Conservation (phyloP, 257 asterid species). For the Solanum etuberosum region DNA sequence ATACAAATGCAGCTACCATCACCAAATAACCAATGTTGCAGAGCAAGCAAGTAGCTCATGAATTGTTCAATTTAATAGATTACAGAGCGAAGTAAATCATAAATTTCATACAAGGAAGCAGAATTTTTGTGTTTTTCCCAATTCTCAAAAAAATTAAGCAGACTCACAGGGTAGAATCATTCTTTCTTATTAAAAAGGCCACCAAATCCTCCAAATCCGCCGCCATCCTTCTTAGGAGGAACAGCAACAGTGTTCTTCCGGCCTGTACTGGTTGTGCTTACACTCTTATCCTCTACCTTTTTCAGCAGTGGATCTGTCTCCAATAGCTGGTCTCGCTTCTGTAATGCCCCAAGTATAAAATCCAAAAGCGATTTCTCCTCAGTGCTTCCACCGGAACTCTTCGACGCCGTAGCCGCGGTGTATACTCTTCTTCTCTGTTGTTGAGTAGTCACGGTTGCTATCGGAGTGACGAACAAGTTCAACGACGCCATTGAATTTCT, state of each 20-base stretch:
- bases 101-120: neutral
- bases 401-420: conserved; percentile 57
- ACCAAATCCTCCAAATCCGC: conserved; percentile 45
- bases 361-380: conserved; percentile 74
- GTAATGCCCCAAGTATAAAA: conserved; percentile 44
- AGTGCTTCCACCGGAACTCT: conserved; percentile 40
- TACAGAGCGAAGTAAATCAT: neutral
- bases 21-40: neutral
- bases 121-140: neutral
- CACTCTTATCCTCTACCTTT: conserved; percentile 47
- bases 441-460: conserved; percentile 41
- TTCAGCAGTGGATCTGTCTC: conserved; percentile 82
- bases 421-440: conserved; percentile 51
- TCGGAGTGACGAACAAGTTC: neutral
- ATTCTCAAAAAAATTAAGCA: neutral
- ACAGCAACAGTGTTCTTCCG: conserved; percentile 31
- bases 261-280: conserved; percentile 10
- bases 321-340: conserved; percentile 66
- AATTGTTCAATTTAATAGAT: neutral
- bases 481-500: conserved; percentile 40
- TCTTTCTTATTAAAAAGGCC: conserved; percentile 56
- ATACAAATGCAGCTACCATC: neutral
- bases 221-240: conserved; percentile 38
- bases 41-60: neutral
- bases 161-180: neutral